Conservation (phyloP, 306 rosid genomes). For the Rosa rugosa region DNA sequence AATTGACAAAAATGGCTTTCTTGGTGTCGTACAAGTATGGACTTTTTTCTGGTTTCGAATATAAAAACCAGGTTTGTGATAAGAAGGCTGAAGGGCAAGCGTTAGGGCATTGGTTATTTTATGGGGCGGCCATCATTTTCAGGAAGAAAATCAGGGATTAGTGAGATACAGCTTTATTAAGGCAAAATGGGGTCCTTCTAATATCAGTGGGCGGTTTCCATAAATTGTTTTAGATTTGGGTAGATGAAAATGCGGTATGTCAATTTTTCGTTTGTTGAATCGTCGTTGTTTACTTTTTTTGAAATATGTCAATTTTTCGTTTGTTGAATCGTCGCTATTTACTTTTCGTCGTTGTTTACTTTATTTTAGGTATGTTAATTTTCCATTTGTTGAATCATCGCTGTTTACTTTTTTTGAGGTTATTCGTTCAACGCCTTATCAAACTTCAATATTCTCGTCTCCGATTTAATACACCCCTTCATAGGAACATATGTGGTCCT, state of each 20-base stretch:
- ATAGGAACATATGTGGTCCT: too few species aligned
- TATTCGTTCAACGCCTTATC: background rate
- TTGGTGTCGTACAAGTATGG: background rate
- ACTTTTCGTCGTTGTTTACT: background rate
- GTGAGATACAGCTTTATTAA: background rate
- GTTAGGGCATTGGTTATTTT: background rate
- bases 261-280: background rate
- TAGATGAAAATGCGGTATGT: background rate
- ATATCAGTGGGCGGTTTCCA: background rate
- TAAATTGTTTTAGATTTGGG: background rate
- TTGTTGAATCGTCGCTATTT: too few species aligned
- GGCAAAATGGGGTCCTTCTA: background rate
- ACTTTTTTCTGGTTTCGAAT: background rate
- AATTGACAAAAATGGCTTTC: background rate
- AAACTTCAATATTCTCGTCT: background rate
- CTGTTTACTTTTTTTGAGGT: background rate
- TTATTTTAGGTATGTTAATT: background rate
- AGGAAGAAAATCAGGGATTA: background rate
- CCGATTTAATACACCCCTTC: too few species aligned
- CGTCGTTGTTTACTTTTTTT: background rate
- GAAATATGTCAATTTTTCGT: too few species aligned
- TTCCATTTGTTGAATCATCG: too few species aligned
- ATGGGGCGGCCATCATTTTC: conserved; percentile 15
- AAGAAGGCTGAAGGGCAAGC: background rate
- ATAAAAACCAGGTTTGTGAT: background rate